phyloP scores from a whole-genome alignment of 176 grass and related monocot species.

The Triticum turgidum region DNA sequence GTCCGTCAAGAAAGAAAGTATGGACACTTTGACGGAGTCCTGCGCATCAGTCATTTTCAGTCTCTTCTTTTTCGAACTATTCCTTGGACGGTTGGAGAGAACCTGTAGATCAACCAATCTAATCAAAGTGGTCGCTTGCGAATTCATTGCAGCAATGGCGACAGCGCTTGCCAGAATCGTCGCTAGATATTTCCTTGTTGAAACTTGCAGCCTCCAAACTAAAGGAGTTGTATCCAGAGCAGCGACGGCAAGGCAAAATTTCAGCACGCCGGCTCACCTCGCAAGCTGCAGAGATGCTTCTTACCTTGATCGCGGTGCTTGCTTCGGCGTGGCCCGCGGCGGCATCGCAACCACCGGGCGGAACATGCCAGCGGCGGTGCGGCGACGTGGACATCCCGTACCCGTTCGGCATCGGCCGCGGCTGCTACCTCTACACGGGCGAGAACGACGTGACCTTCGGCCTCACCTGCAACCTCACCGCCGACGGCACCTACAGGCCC shows the following conservation, averaged over 20 bases:
- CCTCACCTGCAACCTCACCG: constrained; percentile 22
- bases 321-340: neutral
- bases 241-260: neutral
- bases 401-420: constrained; percentile 56
- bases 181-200: too few relatives aligned
- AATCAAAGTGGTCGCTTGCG: too few relatives aligned
- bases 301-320: neutral
- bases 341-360: neutral
- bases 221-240: too few relatives aligned
- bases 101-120: too few relatives aligned
- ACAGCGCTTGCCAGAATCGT: too few relatives aligned
- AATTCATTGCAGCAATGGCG: too few relatives aligned
- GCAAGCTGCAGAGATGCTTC: neutral
- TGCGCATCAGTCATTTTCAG: too few relatives aligned
- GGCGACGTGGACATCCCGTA: constrained; percentile 47
- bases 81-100: too few relatives aligned
- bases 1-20: too few relatives aligned
- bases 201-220: too few relatives aligned
- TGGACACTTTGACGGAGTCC: too few relatives aligned
- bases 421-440: constrained; percentile 42
- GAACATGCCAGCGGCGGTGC: constrained; percentile 17
- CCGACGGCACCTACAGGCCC: neutral
- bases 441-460: constrained; percentile 37
- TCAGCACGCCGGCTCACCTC: neutral
- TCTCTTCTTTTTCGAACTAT: too few relatives aligned